A percentile compares a stretch with the other conserved stretches of the same genome.
Conservation (phyloP, 176 grass and related monocot species). For the Musa acuminata region DNA sequence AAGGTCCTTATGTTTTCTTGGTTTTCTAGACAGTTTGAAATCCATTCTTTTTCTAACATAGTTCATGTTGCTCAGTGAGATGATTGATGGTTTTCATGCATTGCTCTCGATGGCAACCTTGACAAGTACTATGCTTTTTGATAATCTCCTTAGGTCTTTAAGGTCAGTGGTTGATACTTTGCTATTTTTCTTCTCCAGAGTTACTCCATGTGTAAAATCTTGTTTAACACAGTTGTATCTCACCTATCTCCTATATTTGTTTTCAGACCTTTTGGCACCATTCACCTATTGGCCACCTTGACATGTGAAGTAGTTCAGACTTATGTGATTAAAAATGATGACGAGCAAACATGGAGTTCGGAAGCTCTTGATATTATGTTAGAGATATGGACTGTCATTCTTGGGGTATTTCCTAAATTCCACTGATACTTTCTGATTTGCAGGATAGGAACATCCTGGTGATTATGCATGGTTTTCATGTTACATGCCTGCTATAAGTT, state of each 20-base stretch:
- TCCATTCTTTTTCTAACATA: background rate
- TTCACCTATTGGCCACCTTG: slow-evolving; percentile 73
- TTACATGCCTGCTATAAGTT: too few species aligned
- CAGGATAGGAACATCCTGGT: background rate
- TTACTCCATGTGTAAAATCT: background rate
- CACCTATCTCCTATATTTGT: background rate
- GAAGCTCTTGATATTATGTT: slow-evolving; percentile 90
- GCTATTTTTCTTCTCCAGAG: background rate
- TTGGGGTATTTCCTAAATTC: slow-evolving; percentile 47
- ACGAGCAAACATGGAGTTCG: slow-evolving; percentile 82
- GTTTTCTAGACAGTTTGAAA: slow-evolving; percentile 13
- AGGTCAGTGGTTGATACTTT: slow-evolving; percentile 37
- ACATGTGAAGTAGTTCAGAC: slow-evolving; percentile 86
- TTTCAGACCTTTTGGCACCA: slow-evolving; percentile 73
- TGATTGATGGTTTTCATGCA: slow-evolving; percentile 85
- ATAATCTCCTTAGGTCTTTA: slow-evolving; percentile 76
- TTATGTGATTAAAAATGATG: slow-evolving; percentile 46
- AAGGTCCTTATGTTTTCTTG: slow-evolving; percentile 48
- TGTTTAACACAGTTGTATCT: slow-evolving; percentile 27
- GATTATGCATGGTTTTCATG: background rate
- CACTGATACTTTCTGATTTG: slow-evolving; percentile 10
- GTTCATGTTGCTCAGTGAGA: slow-evolving; percentile 50
- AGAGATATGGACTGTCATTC: slow-evolving; percentile 92
- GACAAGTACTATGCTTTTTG: slow-evolving; percentile 60
- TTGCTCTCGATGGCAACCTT: slow-evolving; percentile 89